phyloP scores from a whole-genome alignment of 441 rosid species.

The Viola pubescens region DNA sequence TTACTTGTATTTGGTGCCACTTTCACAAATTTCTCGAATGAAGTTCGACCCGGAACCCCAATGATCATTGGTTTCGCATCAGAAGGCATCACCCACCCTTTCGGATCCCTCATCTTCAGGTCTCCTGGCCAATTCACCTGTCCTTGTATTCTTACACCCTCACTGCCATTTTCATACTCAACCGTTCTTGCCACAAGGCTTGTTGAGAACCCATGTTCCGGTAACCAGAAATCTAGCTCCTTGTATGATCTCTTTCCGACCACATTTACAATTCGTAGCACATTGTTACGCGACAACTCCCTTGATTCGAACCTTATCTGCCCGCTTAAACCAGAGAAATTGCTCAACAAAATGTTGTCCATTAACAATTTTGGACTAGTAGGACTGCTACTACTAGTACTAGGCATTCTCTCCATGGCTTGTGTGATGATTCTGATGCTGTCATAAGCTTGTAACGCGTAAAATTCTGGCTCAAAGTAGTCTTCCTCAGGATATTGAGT shows the following conservation, averaged over 20 bases:
- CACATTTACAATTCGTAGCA: slow-evolving; percentile 23
- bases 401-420: slow-evolving; percentile 8
- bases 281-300: slow-evolving; percentile 3
- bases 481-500: slow-evolving; percentile 21
- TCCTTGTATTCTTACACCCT: slow-evolving; percentile 7
- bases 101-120: slow-evolving; percentile 18
- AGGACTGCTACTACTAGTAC: neutral
- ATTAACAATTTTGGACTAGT: slow-evolving; percentile 12
- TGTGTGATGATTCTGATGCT: slow-evolving; percentile 16
- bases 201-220: slow-evolving; percentile 23
- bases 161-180: neutral
- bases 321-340: slow-evolving; percentile 33
- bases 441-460: slow-evolving; percentile 33
- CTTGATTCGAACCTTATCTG: slow-evolving; percentile 20
- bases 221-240: slow-evolving; percentile 30
- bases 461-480: slow-evolving; percentile 22
- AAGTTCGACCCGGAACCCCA: slow-evolving; percentile 38
- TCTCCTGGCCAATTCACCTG: slow-evolving; percentile 35
- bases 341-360: slow-evolving; percentile 11
- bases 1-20: slow-evolving; percentile 18
- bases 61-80: slow-evolving; percentile 25
- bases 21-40: slow-evolving; percentile 36
- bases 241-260: slow-evolving; percentile 24
- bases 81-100: slow-evolving; percentile 42
- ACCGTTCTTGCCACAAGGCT: neutral